Conservation (phyloP, 345 rosid genomes). For the Raphanus raphanistrum region DNA sequence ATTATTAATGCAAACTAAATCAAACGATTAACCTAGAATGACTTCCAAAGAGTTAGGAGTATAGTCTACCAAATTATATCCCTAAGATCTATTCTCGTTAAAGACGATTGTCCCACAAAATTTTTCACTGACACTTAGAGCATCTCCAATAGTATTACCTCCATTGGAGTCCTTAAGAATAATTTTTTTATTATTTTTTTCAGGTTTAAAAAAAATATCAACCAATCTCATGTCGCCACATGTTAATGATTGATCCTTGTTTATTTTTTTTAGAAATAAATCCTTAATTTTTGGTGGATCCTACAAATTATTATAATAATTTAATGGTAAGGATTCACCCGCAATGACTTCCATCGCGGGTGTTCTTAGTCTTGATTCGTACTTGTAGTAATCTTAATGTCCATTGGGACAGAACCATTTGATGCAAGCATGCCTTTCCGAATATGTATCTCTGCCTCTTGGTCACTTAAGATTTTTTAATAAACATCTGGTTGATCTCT, state of each 20-base stretch:
- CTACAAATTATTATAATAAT: no score
- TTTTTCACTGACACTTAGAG: neutral
- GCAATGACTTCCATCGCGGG: no score
- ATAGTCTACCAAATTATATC: neutral
- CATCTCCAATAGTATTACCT: no score
- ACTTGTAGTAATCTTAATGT: neutral
- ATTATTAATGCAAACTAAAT: neutral
- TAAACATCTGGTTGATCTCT: neutral
- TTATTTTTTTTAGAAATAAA: no score
- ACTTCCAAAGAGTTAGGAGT: neutral
- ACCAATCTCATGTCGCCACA: no score
- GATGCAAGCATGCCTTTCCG: slow-evolving; percentile 2
- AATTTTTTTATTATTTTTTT: no score
- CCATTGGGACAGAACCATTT: neutral
- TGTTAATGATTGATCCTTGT: no score
- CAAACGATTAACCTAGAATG: neutral
- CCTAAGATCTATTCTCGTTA: neutral
- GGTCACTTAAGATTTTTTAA: neutral
- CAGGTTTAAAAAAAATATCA: no score
- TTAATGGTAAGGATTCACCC: no score
- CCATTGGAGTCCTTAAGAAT: no score
- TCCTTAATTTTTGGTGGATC: no score
- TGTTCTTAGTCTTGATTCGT: neutral
- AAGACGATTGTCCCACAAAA: neutral
- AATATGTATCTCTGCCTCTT: neutral